Evolutionary conservation across 192 early-diverging fungal species (phyloP), one percentile per base, ranked within the genome.

Genomic region (Chytriomyces hyalinus): DNA sequence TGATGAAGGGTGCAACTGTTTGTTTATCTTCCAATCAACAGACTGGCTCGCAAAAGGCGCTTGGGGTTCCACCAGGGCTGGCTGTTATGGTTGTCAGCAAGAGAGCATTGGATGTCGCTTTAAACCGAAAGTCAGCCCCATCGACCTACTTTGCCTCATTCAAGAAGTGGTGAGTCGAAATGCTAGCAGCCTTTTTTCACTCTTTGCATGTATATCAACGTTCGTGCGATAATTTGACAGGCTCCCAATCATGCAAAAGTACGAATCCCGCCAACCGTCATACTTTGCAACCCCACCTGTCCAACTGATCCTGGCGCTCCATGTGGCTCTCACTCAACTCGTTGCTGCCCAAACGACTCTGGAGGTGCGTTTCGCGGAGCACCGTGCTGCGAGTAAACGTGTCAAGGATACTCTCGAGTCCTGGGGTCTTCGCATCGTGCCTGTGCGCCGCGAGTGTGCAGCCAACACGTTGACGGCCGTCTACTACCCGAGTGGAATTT

Each of bases 261-360:
- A 99, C 85, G 97, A 99, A 86, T 91, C 91, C 0, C 91, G 95
- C 71, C 94, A 95, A 69, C 90, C 92, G 43, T 89, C 90, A 67
- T 99, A 99, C 86, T 99, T 99, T 90, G 97, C 96, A 66, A 99
- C 97, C 44, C 97, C 97, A 11, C 90, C 94, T 60, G 97, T 99
- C 61, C 95, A 96, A 86, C 88, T 93, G 50, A 89, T 99, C 81
- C 87, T 91, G 82, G 95, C 96, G 28, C 92, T 99, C 47, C 87
- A 95, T 80, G 87, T 90, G 26, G 92, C 93, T 65, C 88, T 99
- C 67, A 86, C 89, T 80, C 92, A 93, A 84, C 83, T 96, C 44
- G 86, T 93, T 59, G 83, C 80, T 63, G 82, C 85, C 49, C 80
- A 84, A 36, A 82, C 90, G 51, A 77, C 77, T 11, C 85, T 98